Evolutionary conservation across 2,329 filamentous ascomycete genomes (phyloP), one percentile per base, ranked within the genome.

Genomic region (Arthrocladium fulminans): DNA sequence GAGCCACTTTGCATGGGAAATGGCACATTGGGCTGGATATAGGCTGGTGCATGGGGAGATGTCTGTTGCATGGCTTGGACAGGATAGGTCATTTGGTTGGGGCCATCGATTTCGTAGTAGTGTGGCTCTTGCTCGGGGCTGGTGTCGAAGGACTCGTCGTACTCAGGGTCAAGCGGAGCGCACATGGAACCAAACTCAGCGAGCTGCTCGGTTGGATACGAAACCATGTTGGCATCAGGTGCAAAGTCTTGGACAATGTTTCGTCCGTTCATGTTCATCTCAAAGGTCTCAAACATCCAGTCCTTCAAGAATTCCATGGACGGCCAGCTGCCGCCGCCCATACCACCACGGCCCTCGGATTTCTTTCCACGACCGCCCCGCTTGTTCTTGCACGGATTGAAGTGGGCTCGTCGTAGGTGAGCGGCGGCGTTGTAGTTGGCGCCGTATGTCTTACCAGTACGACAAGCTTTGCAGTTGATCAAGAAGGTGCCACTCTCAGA

Each of bases 351-450:
- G 57, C 76, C 74, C 63, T 80, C 75, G 52, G 75, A 76, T 49
- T 75, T 73, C 60, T 77, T 78, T 40, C 74, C 73, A 42, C 76
- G 67, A 7, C 77, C 78, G 19, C 76, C 68, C n/a, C 69, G 64
- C 17, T 68, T 69, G 19, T 68, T 70, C 61, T 78, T 76, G 56
- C 76, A 74, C 1, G 78, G 83, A 61, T 84, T 86, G 73, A 96
- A 97, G 64, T 97, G 90, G 0, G 84, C 84, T 43, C 90, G 81
- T 35, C 89, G 79, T 7, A 97, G 75, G 63, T 97, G 90, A 0
- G 88, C 90, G 0, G 88, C 88, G 0, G 89, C 90, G 60, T 97
- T 97, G 69, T 97, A 96, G 68, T 96, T 92, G 13, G 86, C 86
- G 2, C 85, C 85, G 59, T 97, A 97, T 50, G 79, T 76, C 71